Evolutionary conservation across 768 basidiomycete species (phyloP), one percentile per base, ranked within the genome.

Genomic region (Lyophyllum shimeji): DNA sequence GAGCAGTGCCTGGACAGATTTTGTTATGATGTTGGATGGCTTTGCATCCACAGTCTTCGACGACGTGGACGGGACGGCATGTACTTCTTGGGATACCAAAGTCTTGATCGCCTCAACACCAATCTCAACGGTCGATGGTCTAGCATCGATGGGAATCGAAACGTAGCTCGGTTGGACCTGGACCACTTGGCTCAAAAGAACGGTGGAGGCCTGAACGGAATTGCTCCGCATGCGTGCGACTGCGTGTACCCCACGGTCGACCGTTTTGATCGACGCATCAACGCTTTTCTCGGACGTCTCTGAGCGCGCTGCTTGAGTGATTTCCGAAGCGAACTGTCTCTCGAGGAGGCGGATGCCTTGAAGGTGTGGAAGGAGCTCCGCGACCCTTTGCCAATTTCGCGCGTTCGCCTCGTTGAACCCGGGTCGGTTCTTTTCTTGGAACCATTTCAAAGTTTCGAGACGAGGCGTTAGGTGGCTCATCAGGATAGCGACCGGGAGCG

Each of bases 381-480:
- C 76, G 25, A 84, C 84, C 46, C 74, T 79, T 68, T 89, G 86
- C 90, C 90, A 92, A 18, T 74, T 79, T 53, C 77, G 78, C 11
- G 84, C 82, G 61, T 90, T 84, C 29, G 77, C 74, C 66, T 92
- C 89, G 47, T 85, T 74, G 61, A 78, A 86, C 4, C 87, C 86
- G 0, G 82, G 77, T n/a, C 89, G 78, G 62, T 83, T 90, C 70
- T 85, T 87, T 64, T 89, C 88, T 63, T 86, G 83, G 76, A 90
- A 90, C 82, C 82, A 90, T 69, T 85, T 87, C 50, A 92, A 69
- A 24, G 71, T 75, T 65, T 90, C 87, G 44, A 90, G 74, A 64
- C 76, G 74, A 37, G 90, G 89, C n/a, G 85, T 82, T 50, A 92
- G 71, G 67, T 92, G 89, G 69, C 89, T 91, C 58, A 92, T 77